Conservation (phyloP, 140 eudicot genomes). For the Ambrosia hybrid region DNA sequence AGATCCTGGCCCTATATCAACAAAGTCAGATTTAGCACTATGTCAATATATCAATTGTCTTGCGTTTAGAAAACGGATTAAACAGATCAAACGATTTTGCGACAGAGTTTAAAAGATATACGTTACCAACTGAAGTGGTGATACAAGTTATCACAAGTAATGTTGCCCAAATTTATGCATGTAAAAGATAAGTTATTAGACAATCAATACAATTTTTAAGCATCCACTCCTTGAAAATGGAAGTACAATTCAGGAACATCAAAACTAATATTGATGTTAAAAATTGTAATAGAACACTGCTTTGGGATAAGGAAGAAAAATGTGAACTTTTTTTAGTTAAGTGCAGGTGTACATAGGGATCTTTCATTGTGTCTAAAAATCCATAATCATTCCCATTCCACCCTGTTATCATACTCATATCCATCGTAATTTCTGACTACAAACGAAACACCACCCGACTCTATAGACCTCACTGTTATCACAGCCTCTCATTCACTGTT, state of each 20-base stretch:
- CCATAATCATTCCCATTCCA: neutral
- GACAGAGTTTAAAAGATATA: too few relatives aligned
- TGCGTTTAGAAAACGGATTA: too few relatives aligned
- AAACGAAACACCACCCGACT: neutral
- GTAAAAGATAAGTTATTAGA: neutral
- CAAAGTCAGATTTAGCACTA: neutral
- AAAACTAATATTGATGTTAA: neutral
- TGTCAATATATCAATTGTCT: too few relatives aligned
- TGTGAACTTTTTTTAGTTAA: neutral
- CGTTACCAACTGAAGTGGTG: neutral
- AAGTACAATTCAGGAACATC: neutral
- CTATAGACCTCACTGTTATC: neutral
- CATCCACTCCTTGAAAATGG: neutral
- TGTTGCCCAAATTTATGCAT: neutral
- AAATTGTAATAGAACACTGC: neutral
- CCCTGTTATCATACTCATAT: neutral
- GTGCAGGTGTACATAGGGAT: neutral
- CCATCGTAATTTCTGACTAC: neutral
- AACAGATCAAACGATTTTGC: too few relatives aligned
- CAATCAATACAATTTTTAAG: neutral
- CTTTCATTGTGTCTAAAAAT: neutral
- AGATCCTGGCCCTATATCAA: constrained; percentile 81
- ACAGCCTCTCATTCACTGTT: neutral
- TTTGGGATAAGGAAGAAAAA: neutral
- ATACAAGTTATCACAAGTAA: constrained; percentile 1